Base-by-base conservation (phyloP, 768 basidiomycete species). In the Xerocomus spinulosus region DNA sequence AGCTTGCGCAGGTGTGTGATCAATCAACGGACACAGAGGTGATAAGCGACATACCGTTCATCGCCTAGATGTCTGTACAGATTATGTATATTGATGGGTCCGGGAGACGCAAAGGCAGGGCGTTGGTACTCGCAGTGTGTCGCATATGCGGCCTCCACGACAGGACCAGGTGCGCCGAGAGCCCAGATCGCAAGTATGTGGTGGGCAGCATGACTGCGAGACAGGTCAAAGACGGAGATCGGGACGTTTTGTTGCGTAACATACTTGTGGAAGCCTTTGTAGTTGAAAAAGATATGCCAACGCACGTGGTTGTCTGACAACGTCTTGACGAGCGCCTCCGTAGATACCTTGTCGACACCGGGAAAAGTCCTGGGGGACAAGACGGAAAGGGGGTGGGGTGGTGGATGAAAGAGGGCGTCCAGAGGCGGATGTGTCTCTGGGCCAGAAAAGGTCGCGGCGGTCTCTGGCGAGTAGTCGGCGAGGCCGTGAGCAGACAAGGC, bases 51-150 rank as follows among this genome's bases (percentile, higher is more conserved):
- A 28, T 53, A 85, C 81, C 66, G 67, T 34, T 73, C 72, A 41
- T 85, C 75, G 0, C 78, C 82, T 5, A 87, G 70, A 55, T 83
- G 78, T 4, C 76, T 71, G 30, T 64, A 62, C 46, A 81, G 75
- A 50, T 80, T 85, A 7, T 72, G 61, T 6, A 56, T 33, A 7
- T 61, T 51, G 35, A 62, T 57, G 3, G 26, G 9, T 0, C 44
- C 41, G 0, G 64, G 64, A 17, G 64, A 38, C 9, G 58, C 50
- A 44, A 72, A 68, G 3, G 70, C 68, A 9, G 69, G 68, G 1
- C 60, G 60, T 56, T 70, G 68, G 45, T 70, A 72, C 13, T 56
- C 56, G 33, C 68, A 70, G 46, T 79, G 72, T 0, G 56, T 66
- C 5, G 63, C 51, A 53, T 75, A 78, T 3, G 73, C 76, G 4